Percentiles rank a stretch among this genome's conserved stretches.
Conservation (phyloP, 352 stramenopile genomes). For the Phytopythium oedochilum region DNA sequence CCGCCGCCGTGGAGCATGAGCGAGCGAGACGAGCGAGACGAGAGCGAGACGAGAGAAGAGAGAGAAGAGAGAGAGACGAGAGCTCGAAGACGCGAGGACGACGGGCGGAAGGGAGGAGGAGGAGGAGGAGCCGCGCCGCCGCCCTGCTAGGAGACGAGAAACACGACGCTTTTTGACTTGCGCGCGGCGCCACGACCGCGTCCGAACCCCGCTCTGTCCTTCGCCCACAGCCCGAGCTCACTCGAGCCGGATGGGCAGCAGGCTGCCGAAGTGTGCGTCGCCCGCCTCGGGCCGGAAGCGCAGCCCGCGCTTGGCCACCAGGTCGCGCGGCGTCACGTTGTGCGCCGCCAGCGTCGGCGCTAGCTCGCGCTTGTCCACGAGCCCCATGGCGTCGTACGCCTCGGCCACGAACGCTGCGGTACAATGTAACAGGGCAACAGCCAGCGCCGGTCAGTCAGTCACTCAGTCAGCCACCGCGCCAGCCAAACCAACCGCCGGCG, state of each 20-base stretch:
- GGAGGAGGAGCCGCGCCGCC: background rate
- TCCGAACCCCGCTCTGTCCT: background rate
- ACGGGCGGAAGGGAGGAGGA: no score
- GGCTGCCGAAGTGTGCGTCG: constrained; percentile 29
- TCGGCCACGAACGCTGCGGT: constrained; percentile 56
- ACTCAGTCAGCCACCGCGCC: background rate
- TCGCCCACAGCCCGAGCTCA: background rate
- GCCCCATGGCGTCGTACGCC: constrained; percentile 58
- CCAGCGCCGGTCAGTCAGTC: background rate
- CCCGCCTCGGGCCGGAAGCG: constrained; percentile 17
- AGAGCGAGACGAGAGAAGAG: no score
- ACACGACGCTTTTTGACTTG: constrained; percentile 1
- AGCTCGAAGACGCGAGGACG: no score
- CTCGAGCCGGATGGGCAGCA: constrained; percentile 67
- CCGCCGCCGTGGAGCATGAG: background rate
- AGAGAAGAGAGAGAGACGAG: no score
- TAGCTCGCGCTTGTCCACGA: constrained; percentile 40
- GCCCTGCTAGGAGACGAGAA: background rate
- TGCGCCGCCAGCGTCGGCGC: constrained; percentile 21
- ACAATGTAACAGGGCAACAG: background rate
- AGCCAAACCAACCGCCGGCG: no score
- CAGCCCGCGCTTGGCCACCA: constrained; percentile 40
- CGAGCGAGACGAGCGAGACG: background rate
- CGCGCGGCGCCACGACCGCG: no score
- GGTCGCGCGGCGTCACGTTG: constrained; percentile 44